These are phyloP conservation scores for Ophiostoma perfectum DNA, from an alignment of 2,329 filamentous ascomycete genomes.

Conservation along the genomic window DNA sequence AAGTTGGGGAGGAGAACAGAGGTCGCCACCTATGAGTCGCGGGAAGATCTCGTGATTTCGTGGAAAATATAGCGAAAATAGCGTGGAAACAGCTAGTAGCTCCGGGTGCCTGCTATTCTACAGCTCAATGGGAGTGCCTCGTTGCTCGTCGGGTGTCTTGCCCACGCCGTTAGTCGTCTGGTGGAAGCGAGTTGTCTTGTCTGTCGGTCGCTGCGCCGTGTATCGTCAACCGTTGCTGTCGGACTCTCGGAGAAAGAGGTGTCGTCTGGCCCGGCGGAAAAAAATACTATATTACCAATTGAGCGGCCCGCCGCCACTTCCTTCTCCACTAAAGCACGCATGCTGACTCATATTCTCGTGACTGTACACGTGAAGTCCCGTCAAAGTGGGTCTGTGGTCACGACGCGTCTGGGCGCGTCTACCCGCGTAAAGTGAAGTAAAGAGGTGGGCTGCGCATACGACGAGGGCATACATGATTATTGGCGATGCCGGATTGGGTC, in stretches of 20 bases:
- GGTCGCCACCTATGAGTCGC: constrained; percentile 11
- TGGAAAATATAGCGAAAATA: constrained; percentile 17
- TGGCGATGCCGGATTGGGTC: constrained; percentile 10
- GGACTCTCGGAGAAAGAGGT: constrained; percentile 9
- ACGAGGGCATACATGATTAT: not conserved
- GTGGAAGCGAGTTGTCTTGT: constrained; percentile 9
- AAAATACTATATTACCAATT: constrained; percentile 22
- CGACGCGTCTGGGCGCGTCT: constrained; percentile 23
- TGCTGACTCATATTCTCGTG: constrained; percentile 23
- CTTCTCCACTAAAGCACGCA: not conserved
- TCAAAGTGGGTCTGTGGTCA: not conserved
- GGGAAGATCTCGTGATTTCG: constrained; percentile 19
- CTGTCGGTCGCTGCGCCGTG: constrained; percentile 4
- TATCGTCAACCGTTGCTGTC: constrained; percentile 18
- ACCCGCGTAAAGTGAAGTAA: constrained; percentile 15
- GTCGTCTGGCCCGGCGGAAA: constrained; percentile 19
- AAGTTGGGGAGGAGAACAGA: not conserved
- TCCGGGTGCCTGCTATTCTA: not conserved
- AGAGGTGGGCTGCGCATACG: not conserved
- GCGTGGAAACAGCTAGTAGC: constrained; percentile 6
- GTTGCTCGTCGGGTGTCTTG: not conserved
- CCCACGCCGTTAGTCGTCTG: not conserved
- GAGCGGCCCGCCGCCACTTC: constrained; percentile 15
- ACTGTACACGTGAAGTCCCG: not conserved
- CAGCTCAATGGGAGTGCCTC: not conserved